These are phyloP conservation scores for Chalaropsis thielavioides DNA, from an alignment of 2,329 filamentous ascomycete genomes.

Conservation along the genomic window DNA sequence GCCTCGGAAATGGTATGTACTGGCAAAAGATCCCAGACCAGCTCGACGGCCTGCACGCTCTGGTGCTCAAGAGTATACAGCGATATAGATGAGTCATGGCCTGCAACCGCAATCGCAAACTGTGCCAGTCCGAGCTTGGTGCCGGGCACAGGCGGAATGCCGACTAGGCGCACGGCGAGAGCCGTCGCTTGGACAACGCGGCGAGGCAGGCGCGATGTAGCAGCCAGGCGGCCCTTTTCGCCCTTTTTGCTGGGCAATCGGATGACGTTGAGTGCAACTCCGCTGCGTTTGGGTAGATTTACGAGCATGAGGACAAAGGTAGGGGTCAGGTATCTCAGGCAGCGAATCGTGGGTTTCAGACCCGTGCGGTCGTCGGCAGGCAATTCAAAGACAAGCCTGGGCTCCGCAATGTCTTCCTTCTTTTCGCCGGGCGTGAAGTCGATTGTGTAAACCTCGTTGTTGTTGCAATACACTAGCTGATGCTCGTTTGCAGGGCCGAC, in stretches of 20 bases:
- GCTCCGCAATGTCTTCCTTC: conserved; percentile 25
- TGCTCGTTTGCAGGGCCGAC: conserved; percentile 49
- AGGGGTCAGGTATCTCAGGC: conserved; percentile 44
- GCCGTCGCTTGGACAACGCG: conserved; percentile 54
- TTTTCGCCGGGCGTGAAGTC: conserved; percentile 36
- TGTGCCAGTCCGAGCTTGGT: conserved; percentile 48
- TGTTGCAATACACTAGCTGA: conserved; percentile 64
- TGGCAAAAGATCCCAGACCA: conserved; percentile 38
- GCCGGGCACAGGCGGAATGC: conserved; percentile 24
- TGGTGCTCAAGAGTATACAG: conserved; percentile 65
- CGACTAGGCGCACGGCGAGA: conserved; percentile 60
- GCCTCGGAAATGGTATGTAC: conserved; percentile 39
- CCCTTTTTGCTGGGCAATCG: conserved; percentile 31
- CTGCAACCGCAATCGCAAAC: conserved; percentile 65
- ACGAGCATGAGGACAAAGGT: conserved; percentile 42
- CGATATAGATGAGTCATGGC: conserved; percentile 63
- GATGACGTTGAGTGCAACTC: conserved; percentile 42
- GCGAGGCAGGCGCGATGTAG: conserved; percentile 19
- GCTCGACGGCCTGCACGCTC: conserved; percentile 30
- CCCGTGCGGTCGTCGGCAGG: conserved; percentile 32
- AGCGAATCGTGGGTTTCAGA: conserved; percentile 38
- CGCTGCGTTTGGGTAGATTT: conserved; percentile 45
- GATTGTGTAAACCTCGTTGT: conserved; percentile 57
- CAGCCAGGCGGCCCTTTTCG: conserved; percentile 18
- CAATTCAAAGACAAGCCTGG: conserved; percentile 42